Evolutionary conservation across 306 rosid species (phyloP).

Genomic region (Rosa multiflora): DNA sequence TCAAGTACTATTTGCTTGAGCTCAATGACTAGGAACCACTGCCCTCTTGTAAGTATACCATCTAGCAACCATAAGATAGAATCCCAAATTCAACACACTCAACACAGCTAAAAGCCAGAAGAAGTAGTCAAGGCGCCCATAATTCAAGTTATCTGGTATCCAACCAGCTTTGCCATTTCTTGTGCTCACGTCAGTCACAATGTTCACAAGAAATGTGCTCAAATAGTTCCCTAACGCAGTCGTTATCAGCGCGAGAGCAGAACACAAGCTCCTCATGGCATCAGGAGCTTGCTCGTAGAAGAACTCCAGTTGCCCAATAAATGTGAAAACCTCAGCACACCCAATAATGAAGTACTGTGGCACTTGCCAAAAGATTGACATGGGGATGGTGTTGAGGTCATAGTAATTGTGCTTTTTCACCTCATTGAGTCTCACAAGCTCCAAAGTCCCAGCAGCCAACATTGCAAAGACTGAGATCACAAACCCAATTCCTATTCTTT

Average conservation of each 20-base stretch:
- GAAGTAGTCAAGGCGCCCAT: conserved; percentile 19
- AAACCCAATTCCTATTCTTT: conserved; percentile 26
- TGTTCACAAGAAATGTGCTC: conserved; percentile 17
- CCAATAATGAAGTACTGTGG: conserved; percentile 29
- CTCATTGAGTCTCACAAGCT: conserved; percentile 14
- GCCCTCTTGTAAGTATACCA: conserved; percentile 31
- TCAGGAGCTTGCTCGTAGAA: conserved; percentile 34
- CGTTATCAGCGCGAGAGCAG: conserved; percentile 24
- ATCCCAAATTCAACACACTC: conserved; percentile 20
- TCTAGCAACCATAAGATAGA: conserved; percentile 25
- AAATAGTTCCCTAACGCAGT: conserved; percentile 12
- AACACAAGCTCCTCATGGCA: conserved; percentile 32
- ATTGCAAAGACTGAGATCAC: conserved; percentile 12
- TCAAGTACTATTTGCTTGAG: neutral
- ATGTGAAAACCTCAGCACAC: conserved; percentile 18
- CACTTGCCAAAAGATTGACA: conserved; percentile 34
- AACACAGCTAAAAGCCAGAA: conserved; percentile 19
- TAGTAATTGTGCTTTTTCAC: conserved; percentile 12
- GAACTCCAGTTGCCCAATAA: conserved; percentile 27
- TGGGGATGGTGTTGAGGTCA: conserved; percentile 23
- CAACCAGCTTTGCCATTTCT: conserved; percentile 17
- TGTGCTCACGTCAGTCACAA: conserved; percentile 14
- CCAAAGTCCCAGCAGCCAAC: conserved; percentile 13
- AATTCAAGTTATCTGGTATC: conserved; percentile 25
- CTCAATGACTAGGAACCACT: conserved; percentile 5